Evolutionary conservation across 73 alveolate genomes (phyloP), one percentile per base, ranked within the genome.

Genomic region (Uronychia setigera): DNA sequence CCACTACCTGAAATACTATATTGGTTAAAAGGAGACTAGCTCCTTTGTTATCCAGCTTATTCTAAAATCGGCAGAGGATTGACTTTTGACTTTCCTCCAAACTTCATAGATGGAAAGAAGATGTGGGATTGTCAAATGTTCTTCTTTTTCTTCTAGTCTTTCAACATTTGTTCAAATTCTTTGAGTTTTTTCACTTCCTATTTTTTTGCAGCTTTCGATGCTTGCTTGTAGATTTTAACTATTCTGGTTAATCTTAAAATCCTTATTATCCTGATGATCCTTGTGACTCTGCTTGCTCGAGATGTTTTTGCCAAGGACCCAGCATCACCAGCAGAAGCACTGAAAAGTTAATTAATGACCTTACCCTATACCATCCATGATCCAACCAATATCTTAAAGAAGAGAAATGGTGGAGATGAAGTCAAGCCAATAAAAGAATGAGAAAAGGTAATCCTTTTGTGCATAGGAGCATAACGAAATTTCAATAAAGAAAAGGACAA

Each of bases 351-450:
- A 67, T 46, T 80, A 67, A 1, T 86, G 88, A n/a, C 83, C 82
- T 29, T 94, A 96, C 32, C 82, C 75, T 26, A 95, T 58, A 0
- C 59, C 59, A 58, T 95, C 90, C 92, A 92, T 81, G n/a, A 96
- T 88, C 96, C 96, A 94, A 29, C 94, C 96, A 26, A 93, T 89
- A 87, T 94, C 98, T 31, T 86, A 82, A 76, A 94, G 76, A 59
- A 94, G 80, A 35, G 97, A 89, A 13, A 93, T 74, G 26, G 97
- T 94, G 13, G 98, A 90, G 9, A 94, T 82, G 1, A 87, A 33
- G 75, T 94, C 98, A 25, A 94, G 92, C 93, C 95, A 94, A 81
- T 93, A 94, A 88, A 90, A 94, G 79, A 94, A 93, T 58, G 87
- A 74, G 32, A 88, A 79, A 31, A 92, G 67, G 74, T 92, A 92